phyloP scores from a whole-genome alignment of 345 rosid genomes.

The Arabidopsis suecica region DNA sequence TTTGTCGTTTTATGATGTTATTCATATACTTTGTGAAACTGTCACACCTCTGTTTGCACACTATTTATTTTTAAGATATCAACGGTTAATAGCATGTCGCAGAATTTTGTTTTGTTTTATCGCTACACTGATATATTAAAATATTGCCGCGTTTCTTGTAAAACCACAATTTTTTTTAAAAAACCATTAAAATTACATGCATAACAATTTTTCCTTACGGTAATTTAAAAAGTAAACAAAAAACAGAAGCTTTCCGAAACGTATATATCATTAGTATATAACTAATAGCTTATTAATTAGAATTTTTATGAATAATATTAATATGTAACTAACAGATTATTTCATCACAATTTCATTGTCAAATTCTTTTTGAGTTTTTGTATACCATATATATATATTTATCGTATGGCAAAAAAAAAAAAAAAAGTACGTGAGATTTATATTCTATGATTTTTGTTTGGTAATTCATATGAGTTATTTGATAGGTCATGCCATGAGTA shows the following conservation, averaged over 20 bases:
- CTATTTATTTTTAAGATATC: background rate
- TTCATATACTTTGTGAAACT: background rate
- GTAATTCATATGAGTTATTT: background rate
- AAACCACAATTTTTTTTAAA: background rate
- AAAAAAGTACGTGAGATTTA: background rate
- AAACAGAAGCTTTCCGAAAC: too few species aligned
- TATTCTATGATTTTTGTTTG: background rate
- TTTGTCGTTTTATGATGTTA: conserved; percentile 24
- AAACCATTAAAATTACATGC: too few species aligned
- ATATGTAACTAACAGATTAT: background rate
- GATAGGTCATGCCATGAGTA: background rate
- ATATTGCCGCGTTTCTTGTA: background rate
- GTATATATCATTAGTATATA: too few species aligned
- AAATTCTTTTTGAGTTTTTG: background rate
- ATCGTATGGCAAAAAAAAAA: background rate
- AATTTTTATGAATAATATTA: background rate
- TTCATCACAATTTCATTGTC: background rate
- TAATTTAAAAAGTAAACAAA: too few species aligned
- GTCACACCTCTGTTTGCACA: conserved; percentile 13
- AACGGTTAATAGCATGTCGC: conserved; percentile 11
- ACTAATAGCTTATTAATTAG: background rate
- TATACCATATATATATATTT: background rate
- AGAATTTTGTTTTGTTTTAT: background rate
- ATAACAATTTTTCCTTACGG: too few species aligned
- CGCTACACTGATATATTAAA: background rate